Base-by-base conservation (phyloP, 2,329 filamentous ascomycete genomes). In the Pseudopyricularia javanii region DNA sequence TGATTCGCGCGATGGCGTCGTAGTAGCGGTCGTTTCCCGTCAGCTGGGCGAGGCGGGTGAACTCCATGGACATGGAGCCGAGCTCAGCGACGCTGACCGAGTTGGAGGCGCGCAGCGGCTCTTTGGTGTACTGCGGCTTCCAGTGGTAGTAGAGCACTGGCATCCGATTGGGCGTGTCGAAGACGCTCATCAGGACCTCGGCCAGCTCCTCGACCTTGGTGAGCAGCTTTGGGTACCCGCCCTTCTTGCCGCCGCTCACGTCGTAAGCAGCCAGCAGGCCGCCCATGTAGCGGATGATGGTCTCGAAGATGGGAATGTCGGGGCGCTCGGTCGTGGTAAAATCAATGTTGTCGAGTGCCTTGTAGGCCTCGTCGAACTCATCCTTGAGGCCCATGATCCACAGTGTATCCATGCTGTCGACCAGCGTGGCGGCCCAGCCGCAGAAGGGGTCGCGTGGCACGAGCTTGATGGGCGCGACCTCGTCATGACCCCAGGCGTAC, bases 101-200 rank as follows among this genome's bases (percentile, higher is more conserved):
- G 5, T 63, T 68, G 54, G 73, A 70, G 1, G 86, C 86, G 24
- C 78, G 75, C 59, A 82, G 84, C 7, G 82, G 79, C 58, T 83
- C 76, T 3, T 77, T 79, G 9, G 79, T 76, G 60, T 74, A 80
- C 15, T 76, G 69, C 58, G 85, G 86, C 60, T 80, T 78, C 88
- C 86, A 95, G 56, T 76, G 72, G 68, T 91, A 94, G 67, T 84
- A 90, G 5, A 89, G 76, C 6, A 88, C 70, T 3, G 91, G 91
- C 88, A 97, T 94, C 59, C 89, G 82, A 66, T 97, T 96, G 1
- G 91, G 91, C 0, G 91, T 96, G 67, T 95, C 89, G 61, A 95
- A 95, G 4, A 86, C 79, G 52, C 85, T 82, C 71, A 91, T 89
- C 32, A 95, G 71, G 55, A 95, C 77, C 60, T 91, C 86, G 37